Evolutionary conservation across 768 basidiomycete genomes (phyloP).

Genomic region (Tephrocybe sp.): DNA sequence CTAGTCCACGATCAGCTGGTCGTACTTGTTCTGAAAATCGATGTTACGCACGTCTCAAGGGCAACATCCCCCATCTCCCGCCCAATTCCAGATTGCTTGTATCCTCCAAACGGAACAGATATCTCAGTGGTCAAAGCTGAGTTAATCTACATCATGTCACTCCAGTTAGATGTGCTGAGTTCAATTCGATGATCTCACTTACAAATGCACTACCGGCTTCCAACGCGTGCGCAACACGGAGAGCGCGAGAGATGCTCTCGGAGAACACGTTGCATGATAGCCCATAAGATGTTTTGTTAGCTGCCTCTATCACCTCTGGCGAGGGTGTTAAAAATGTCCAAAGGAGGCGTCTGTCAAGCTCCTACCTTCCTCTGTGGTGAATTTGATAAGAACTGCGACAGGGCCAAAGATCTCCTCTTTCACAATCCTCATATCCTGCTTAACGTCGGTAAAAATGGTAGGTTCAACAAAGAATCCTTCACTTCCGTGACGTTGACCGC

Average conservation of each 20-base stretch:
- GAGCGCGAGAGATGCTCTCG: conserved; percentile 27
- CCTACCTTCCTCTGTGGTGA: conserved; percentile 28
- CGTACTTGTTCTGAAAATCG: neutral
- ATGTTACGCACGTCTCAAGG: conserved; percentile 46
- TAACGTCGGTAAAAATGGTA: conserved; percentile 65
- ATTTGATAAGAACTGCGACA: conserved; percentile 65
- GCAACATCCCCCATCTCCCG: conserved; percentile 79
- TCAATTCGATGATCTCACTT: conserved; percentile 4
- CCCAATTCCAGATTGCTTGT: conserved; percentile 84
- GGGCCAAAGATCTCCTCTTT: conserved; percentile 69
- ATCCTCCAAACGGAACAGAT: conserved; percentile 78
- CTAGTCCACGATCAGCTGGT: neutral
- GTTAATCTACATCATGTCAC: conserved; percentile 38
- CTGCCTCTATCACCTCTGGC: conserved; percentile 19
- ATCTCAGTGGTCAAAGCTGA: conserved; percentile 43
- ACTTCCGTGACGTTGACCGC: conserved; percentile 49
- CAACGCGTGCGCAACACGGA: conserved; percentile 49
- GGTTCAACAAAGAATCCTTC: conserved; percentile 55
- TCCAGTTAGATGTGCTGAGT: too few relatives aligned
- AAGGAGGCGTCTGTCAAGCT: too few relatives aligned
- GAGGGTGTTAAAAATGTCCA: too few relatives aligned
- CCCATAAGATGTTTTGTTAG: conserved; percentile 17
- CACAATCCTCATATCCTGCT: conserved; percentile 61
- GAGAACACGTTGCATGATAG: conserved; percentile 18
- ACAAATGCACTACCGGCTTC: conserved; percentile 66